Percentiles rank a stretch among this genome's conserved stretches.
phyloP scores from a whole-genome alignment of 805 yeast species.

The Nakazawaea anatomiae region DNA sequence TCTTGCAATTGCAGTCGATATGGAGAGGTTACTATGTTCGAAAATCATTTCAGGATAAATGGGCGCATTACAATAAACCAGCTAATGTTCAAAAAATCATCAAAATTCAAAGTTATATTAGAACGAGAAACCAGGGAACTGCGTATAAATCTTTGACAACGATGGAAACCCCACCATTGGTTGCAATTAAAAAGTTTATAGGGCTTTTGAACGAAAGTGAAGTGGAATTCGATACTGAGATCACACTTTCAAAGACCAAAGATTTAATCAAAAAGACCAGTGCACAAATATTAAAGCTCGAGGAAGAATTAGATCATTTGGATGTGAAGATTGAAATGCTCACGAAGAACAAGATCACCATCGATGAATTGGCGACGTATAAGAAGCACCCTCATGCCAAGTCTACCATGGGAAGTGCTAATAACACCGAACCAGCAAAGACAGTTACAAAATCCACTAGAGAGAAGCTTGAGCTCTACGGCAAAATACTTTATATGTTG shows the following conservation, averaged over 20 bases:
- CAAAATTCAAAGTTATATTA: constrained; percentile 67
- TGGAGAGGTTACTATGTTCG: constrained; percentile 45
- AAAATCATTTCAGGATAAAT: constrained; percentile 23
- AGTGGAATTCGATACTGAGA: constrained; percentile 69
- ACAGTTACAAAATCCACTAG: constrained; percentile 33
- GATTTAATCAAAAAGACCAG: constrained; percentile 67
- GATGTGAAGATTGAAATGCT: constrained; percentile 74
- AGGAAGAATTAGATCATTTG: constrained; percentile 66
- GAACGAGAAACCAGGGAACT: constrained; percentile 58
- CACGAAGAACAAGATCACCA: constrained; percentile 70
- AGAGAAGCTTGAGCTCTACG: constrained; percentile 61
- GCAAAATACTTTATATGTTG: constrained; percentile 70
- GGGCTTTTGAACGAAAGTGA: constrained; percentile 68
- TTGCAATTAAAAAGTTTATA: constrained; percentile 72
- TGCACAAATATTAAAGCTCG: constrained; percentile 63
- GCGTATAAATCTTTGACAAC: constrained; percentile 72
- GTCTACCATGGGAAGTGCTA: constrained; percentile 10
- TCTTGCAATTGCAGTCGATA: constrained; percentile 47
- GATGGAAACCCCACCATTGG: constrained; percentile 69
- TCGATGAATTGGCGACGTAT: constrained; percentile 56
- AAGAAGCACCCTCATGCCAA: constrained; percentile 27
- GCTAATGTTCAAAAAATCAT: constrained; percentile 54
- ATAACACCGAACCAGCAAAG: not conserved
- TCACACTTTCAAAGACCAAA: constrained; percentile 58
- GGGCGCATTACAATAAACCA: constrained; percentile 41